A percentile compares a stretch with the other conserved stretches of the same genome.
Conservation (phyloP, 2,329 filamentous ascomycete genomes). For the Cladosporium phlei region DNA sequence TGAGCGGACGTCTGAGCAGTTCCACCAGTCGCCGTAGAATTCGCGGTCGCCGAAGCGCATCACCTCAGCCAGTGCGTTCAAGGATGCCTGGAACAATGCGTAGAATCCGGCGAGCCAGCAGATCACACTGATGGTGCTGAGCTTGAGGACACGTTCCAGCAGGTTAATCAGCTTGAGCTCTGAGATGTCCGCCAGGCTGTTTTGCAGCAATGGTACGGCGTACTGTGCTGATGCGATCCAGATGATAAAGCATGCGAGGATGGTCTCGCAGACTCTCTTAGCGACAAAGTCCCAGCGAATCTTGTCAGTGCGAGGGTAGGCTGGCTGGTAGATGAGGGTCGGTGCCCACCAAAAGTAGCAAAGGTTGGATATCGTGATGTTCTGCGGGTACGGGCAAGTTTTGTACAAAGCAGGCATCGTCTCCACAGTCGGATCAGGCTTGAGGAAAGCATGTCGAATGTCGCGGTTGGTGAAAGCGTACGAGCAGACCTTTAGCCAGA, state of each 20-base stretch:
- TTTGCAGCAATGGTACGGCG: constrained; percentile 79
- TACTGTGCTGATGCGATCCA: constrained; percentile 96
- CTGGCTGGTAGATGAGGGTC: constrained; percentile 92
- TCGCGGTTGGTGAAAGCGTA: constrained; percentile 97
- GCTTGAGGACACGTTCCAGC: constrained; percentile 83
- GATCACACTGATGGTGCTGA: constrained; percentile 89
- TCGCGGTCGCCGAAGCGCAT: constrained; percentile 86
- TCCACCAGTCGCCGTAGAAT: constrained; percentile 99
- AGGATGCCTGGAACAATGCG: constrained; percentile 84
- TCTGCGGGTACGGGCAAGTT: constrained; percentile 79
- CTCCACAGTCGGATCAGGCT: constrained; percentile 62
- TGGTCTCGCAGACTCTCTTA: constrained; percentile 74
- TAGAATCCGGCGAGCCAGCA: constrained; percentile 99
- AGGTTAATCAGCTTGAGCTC: constrained; percentile 76
- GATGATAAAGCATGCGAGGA: constrained; percentile 78
- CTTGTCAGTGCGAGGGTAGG: constrained; percentile 77
- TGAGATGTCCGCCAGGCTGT: constrained; percentile 83
- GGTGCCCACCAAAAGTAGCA: constrained; percentile 98
- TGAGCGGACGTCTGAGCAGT: constrained; percentile 73
- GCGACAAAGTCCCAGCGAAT: constrained; percentile 85
- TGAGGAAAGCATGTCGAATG: constrained; percentile 78
- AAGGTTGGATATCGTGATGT: constrained; percentile 83
- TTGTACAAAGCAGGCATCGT: constrained; percentile 76
- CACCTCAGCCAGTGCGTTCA: constrained; percentile 88
- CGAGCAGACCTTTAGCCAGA: constrained; percentile 92